Percentiles rank a stretch among this genome's conserved stretches.
These are phyloP conservation scores for Yarrowia divulgata DNA, from an alignment of 805 yeast species.

Conservation along the genomic window DNA sequence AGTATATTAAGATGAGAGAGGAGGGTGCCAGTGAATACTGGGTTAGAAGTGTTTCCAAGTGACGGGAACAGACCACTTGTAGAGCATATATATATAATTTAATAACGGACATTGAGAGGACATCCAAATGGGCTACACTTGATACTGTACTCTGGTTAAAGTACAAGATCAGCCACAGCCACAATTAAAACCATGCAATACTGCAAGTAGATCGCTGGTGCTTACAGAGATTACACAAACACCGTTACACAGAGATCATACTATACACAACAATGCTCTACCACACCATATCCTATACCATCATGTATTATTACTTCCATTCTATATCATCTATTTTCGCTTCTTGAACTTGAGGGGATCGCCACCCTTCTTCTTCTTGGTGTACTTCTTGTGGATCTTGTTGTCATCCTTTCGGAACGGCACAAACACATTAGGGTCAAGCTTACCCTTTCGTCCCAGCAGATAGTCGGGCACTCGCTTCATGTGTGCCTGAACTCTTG, in stretches of 20 bases:
- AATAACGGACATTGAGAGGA: conserved; percentile 3
- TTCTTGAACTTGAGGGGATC: conserved; percentile 37
- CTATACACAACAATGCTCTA: background rate
- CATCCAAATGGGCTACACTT: too few relatives aligned
- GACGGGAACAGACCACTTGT: background rate
- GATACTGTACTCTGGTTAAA: too few relatives aligned
- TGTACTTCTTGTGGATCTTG: conserved; percentile 24
- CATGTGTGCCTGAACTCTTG: conserved; percentile 82
- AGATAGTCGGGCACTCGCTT: conserved; percentile 92
- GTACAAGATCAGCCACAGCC: too few relatives aligned
- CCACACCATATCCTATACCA: too few relatives aligned
- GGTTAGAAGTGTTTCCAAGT: conserved; percentile 32
- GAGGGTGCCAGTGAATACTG: conserved; percentile 38
- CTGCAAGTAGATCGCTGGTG: too few relatives aligned
- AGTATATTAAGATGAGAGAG: conserved; percentile 34
- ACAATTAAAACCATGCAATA: too few relatives aligned
- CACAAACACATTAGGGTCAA: conserved; percentile 23
- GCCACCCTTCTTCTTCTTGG: conserved; percentile 27
- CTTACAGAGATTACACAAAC: too few relatives aligned
- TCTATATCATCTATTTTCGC: conserved; percentile 37
- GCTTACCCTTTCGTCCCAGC: conserved; percentile 49
- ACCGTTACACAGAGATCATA: background rate
- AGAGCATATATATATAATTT: background rate
- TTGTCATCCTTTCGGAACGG: conserved; percentile 32
- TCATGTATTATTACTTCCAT: background rate